Evolutionary conservation across 2,329 filamentous ascomycete species (phyloP).

Genomic region (Diaporthe ilicicola): DNA sequence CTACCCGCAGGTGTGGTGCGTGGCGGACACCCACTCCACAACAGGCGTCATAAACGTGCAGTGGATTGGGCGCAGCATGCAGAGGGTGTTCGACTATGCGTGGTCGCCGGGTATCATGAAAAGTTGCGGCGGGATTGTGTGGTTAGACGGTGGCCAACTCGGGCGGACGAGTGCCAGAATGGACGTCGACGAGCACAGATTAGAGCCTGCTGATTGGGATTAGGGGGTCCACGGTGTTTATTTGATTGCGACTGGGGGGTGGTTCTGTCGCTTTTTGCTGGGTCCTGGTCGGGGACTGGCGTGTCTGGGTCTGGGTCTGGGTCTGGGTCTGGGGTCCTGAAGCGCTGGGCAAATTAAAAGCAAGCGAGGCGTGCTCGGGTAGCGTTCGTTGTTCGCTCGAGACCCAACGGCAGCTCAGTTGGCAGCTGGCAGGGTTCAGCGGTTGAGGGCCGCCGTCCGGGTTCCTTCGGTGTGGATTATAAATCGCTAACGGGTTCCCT

Average conservation of each 20-base stretch:
- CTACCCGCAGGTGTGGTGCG: slow-evolving; percentile 20
- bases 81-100: background rate
- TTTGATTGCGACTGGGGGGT: slow-evolving; percentile 26
- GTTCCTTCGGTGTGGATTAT: background rate
- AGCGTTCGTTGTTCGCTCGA: slow-evolving; percentile 9
- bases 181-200: slow-evolving; percentile 20
- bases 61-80: slow-evolving; percentile 4
- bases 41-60: slow-evolving; percentile 26
- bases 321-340: slow-evolving; percentile 15
- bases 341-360: slow-evolving; percentile 24
- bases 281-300: background rate
- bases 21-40: slow-evolving; percentile 29
- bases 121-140: slow-evolving; percentile 8
- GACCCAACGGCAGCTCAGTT: slow-evolving; percentile 3
- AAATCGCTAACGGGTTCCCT: slow-evolving; percentile 5
- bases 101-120: slow-evolving; percentile 13
- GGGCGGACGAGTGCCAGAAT: slow-evolving; percentile 17
- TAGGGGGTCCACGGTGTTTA: slow-evolving; percentile 21
- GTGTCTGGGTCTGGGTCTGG: slow-evolving; percentile 3
- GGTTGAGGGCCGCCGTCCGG: background rate
- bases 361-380: slow-evolving; percentile 22
- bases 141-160: slow-evolving; percentile 9
- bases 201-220: slow-evolving; percentile 3
- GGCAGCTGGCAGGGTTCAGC: slow-evolving; percentile 21
- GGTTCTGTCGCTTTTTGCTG: slow-evolving; percentile 7